phyloP scores from a whole-genome alignment of 179 eudicot genomes.

The Spergularia azorica region DNA sequence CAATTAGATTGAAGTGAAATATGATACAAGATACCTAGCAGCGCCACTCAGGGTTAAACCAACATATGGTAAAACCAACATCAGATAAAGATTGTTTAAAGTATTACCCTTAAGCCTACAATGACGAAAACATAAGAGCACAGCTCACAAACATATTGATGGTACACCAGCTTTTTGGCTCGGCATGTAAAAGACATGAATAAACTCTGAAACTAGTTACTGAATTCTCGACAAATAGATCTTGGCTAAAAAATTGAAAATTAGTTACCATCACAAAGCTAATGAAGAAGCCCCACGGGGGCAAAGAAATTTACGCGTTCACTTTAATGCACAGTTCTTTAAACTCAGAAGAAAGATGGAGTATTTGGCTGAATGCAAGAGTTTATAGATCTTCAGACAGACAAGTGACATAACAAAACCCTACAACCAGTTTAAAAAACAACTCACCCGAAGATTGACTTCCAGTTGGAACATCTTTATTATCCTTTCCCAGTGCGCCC shows the following conservation, averaged over 20 bases:
- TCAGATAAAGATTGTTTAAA: no score
- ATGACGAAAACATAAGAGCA: background rate
- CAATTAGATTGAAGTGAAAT: background rate
- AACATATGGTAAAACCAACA: background rate
- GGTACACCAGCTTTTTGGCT: background rate
- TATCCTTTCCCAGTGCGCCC: conserved; percentile 62
- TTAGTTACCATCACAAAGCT: background rate
- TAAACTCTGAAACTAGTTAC: no score
- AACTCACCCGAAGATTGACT: conserved; percentile 65
- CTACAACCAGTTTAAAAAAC: background rate
- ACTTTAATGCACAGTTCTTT: background rate
- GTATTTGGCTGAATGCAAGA: background rate
- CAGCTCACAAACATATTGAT: background rate
- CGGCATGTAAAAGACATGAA: background rate
- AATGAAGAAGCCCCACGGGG: background rate
- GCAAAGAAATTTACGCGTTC: background rate
- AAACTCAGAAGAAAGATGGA: background rate
- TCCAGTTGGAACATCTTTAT: conserved; percentile 39
- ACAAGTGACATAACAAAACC: background rate
- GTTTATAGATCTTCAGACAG: conserved; percentile 9
- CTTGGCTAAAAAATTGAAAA: conserved; percentile 5
- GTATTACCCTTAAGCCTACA: background rate
- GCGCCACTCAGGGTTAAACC: background rate
- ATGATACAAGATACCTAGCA: background rate
- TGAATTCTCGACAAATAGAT: background rate